phyloP scores from a whole-genome alignment of 2,329 filamentous ascomycete genomes.

The Hypoxylon sp. region DNA sequence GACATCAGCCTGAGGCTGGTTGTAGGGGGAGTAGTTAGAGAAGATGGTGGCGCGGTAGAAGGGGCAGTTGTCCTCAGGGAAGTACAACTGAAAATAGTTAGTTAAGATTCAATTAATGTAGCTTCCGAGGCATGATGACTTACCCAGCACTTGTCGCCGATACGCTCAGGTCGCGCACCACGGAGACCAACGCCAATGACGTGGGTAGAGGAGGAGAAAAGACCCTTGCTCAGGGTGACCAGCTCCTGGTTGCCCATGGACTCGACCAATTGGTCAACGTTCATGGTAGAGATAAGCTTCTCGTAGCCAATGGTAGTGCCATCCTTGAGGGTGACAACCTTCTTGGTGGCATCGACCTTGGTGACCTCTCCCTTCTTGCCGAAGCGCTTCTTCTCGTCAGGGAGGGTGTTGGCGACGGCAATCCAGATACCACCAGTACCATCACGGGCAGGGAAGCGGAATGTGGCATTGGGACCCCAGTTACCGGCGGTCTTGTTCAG shows the following conservation, averaged over 20 bases:
- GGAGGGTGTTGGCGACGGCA: constrained; percentile 92
- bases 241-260: constrained; percentile 91
- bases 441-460: constrained; percentile 95
- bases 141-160: constrained; percentile 99
- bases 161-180: constrained; percentile 91
- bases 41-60: constrained; percentile 99
- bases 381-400: constrained; percentile 91
- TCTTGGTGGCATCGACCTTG: constrained; percentile 88
- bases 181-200: constrained; percentile 97
- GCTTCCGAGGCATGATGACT: constrained; percentile 50
- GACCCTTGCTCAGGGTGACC: constrained; percentile 84
- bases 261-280: constrained; percentile 89
- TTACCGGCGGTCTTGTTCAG: constrained; percentile 95
- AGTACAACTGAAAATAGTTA: constrained; percentile 78
- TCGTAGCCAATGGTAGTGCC: constrained; percentile 92
- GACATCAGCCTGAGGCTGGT: constrained; percentile 86
- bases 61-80: constrained; percentile 98
- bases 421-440: constrained; percentile 99
- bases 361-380: constrained; percentile 87
- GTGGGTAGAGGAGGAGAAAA: constrained; percentile 98
- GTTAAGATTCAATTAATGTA: constrained; percentile 6
- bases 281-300: constrained; percentile 96
- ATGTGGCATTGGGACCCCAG: constrained; percentile 98
- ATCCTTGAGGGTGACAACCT: constrained; percentile 85
- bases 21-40: constrained; percentile 99